Percentiles rank a stretch among this genome's conserved stretches.
Conservation (phyloP, 2,329 filamentous ascomycete species). For the Exophiala alcalophila region DNA sequence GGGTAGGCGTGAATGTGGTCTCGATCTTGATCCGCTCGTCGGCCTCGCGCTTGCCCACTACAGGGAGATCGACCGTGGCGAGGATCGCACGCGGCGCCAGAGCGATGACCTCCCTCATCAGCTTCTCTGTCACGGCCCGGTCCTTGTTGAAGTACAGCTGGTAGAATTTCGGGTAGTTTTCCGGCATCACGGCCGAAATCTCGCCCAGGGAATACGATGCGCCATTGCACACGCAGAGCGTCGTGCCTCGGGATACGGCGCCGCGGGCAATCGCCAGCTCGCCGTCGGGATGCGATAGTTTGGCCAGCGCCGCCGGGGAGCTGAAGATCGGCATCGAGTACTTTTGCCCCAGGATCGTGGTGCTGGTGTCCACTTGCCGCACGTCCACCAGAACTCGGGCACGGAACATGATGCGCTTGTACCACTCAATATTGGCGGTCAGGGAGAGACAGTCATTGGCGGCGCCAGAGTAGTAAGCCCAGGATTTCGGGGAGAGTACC, state of each 20-base stretch:
- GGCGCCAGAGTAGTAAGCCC: slow-evolving; percentile 32
- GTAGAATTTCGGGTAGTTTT: slow-evolving; percentile 38
- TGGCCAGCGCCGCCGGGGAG: slow-evolving; percentile 36
- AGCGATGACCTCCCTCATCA: slow-evolving; percentile 45
- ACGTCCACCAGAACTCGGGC: slow-evolving; percentile 46
- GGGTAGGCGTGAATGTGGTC: no score
- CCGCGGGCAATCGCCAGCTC: slow-evolving; percentile 42
- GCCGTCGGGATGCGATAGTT: slow-evolving; percentile 44
- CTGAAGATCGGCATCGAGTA: slow-evolving; percentile 26
- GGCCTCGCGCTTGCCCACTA: slow-evolving; percentile 54
- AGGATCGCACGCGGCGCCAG: slow-evolving; percentile 50
- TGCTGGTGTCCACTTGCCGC: slow-evolving; percentile 35
- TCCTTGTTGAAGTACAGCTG: slow-evolving; percentile 62
- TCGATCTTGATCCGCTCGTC: slow-evolving; percentile 46
- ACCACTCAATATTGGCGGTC: slow-evolving; percentile 31
- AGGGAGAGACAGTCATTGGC: slow-evolving; percentile 23
- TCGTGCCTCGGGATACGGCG: no score
- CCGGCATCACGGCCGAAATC: slow-evolving; percentile 40
- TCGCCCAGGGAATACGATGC: slow-evolving; percentile 57
- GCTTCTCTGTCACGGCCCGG: slow-evolving; percentile 49
- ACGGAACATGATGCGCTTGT: slow-evolving; percentile 47
- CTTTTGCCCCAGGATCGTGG: slow-evolving; percentile 31
- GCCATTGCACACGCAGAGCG: slow-evolving; percentile 46
- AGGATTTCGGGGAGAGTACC: slow-evolving; percentile 27
- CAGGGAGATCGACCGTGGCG: slow-evolving; percentile 57